A percentile compares a stretch with the other conserved stretches of the same genome.
phyloP scores from a whole-genome alignment of 352 stramenopile species.

The Phytopythium delawarense region DNA sequence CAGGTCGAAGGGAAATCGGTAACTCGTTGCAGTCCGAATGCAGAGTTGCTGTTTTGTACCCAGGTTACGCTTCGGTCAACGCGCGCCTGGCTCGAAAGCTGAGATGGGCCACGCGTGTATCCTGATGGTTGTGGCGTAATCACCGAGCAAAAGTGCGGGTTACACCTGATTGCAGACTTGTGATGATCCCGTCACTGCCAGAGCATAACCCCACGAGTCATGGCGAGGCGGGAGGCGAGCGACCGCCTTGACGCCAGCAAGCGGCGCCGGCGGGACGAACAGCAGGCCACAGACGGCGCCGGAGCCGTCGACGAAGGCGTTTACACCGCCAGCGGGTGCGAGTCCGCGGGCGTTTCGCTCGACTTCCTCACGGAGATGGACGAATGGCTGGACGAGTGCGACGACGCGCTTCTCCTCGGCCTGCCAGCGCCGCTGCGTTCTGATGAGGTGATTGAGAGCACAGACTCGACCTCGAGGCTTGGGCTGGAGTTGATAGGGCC shows the following conservation, averaged over 20 bases:
- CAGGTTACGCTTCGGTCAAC: no score
- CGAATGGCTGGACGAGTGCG: conserved; percentile 11
- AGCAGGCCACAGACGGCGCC: background rate
- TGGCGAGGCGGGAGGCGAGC: background rate
- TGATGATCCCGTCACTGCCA: no score
- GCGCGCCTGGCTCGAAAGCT: no score
- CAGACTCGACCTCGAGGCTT: background rate
- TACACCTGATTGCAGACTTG: no score
- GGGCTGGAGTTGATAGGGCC: background rate
- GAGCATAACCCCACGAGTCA: background rate
- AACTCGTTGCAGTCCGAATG: no score
- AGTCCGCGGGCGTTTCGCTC: background rate
- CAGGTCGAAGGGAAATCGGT: no score
- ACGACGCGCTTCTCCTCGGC: background rate
- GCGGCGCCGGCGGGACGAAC: no score
- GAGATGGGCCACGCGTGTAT: no score
- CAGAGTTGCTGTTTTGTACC: no score
- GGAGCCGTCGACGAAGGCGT: background rate
- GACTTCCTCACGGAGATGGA: conserved; percentile 26
- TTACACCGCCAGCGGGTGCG: background rate
- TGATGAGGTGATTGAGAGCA: background rate
- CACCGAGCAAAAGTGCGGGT: no score
- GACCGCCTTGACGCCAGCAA: background rate
- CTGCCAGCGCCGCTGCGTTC: background rate
- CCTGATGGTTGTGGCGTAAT: no score